Conservation (phyloP, 2,329 filamentous ascomycete species). For the Reticulascus tulasneorum region DNA sequence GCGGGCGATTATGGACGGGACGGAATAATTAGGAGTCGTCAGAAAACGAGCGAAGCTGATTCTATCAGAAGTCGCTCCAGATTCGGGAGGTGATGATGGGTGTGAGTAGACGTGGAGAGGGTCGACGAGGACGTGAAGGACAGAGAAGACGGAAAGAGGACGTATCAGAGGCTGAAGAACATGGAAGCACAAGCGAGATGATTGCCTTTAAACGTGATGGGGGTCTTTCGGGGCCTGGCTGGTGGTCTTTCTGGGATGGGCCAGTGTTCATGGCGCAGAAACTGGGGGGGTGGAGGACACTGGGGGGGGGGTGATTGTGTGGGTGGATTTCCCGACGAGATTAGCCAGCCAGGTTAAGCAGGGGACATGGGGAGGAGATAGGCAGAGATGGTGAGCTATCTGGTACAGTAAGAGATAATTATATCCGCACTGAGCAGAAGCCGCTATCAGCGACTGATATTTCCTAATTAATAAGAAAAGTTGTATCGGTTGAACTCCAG, state of each 20-base stretch:
- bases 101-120: conserved; percentile 9
- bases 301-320: conserved; percentile 23
- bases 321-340: conserved; percentile 38
- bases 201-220: conserved; percentile 42
- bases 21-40: too few species aligned
- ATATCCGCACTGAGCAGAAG: too few species aligned
- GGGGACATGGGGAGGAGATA: conserved; percentile 17
- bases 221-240: conserved; percentile 29
- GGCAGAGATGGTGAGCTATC: conserved; percentile 23
- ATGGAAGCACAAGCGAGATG: conserved; percentile 50
- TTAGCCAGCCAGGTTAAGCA: conserved; percentile 29
- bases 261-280: conserved; percentile 15
- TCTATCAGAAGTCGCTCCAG: conserved; percentile 2
- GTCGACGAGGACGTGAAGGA: conserved; percentile 18
- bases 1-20: too few species aligned
- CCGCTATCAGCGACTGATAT: too few species aligned
- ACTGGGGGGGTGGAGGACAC: conserved; percentile 5
- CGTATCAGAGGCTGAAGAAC: conserved; percentile 43
- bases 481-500: too few species aligned
- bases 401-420: too few species aligned
- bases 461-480: too few species aligned
- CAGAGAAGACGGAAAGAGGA: conserved; percentile 18
- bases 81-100: neutral
- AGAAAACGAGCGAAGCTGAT: conserved; percentile 7
- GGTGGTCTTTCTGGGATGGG: conserved; percentile 22